Evolutionary conservation across 1,284 basidiomycete species (phyloP), one percentile per base, ranked within the genome.

Genomic region (Melampsora larici-populina): DNA sequence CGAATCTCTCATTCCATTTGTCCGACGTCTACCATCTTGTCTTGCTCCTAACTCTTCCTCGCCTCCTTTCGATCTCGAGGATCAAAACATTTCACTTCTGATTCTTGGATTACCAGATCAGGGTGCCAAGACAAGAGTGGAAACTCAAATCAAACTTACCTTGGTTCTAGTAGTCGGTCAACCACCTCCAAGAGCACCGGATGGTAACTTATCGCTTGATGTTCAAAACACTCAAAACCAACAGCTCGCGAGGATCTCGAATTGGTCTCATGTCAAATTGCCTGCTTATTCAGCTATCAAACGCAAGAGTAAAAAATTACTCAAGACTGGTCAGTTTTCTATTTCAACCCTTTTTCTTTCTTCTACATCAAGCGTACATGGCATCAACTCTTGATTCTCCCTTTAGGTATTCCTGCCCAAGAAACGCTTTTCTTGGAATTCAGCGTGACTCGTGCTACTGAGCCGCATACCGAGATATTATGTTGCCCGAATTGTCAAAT

Each of bases 121-220:
- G 55, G 94, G 93, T 33, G 91, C 93, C n/a, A 95, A 96, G 85
- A 94, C 92, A 69, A 89, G 94, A 31, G 94, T 97, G 29, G 94
- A 97, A 84, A 97, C 94, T 0, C 94, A 94, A 86, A 89, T 94
- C 70, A 89, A 92, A 82, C 88, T 94, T 51, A 89, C 89, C 13
- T 86, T 94, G 17, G 63, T 79, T 29, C 36, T 72, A 15, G 29
- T 77, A 26, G 48, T 46, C 11, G 75, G 75, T 13, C 24, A 76
- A 40, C 65, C 65, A 26, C 65, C 36, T 51, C 51, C 65, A 48
- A 63, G 62, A 65, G 65, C 66, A 33, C 60, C 5, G 33, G 46
- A 76, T 69, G 74, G 74, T 31, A 63, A 60, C 55, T 33, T 76
- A 33, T 69, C 40, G n/a, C 58, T 66, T 17, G 15, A 31, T 24